A percentile compares a stretch with the other conserved stretches of the same genome.
Conservation (phyloP, 75 land plant species). For the Pinus tabuliformis region DNA sequence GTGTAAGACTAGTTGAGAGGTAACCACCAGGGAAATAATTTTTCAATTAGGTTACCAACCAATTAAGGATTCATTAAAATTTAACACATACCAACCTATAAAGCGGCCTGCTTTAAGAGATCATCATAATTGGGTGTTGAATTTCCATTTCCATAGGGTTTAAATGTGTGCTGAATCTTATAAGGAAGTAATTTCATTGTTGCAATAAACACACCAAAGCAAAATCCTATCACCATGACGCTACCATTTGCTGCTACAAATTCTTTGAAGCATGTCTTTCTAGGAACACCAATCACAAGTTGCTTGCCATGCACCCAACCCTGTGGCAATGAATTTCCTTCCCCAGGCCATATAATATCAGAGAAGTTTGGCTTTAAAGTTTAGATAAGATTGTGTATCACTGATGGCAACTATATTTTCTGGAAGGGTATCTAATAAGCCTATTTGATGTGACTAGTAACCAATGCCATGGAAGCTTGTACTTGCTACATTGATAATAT, state of each 20-base stretch:
- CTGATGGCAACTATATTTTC: conserved; percentile 24
- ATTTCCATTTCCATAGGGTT: conserved; percentile 38
- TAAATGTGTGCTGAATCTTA: conserved; percentile 38
- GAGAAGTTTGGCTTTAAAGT: conserved; percentile 10
- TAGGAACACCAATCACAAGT: conserved; percentile 62
- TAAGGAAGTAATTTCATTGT: conserved; percentile 44
- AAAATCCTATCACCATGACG: conserved; percentile 38
- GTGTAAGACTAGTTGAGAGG: not conserved
- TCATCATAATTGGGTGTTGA: conserved; percentile 58
- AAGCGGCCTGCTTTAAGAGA: conserved; percentile 29
- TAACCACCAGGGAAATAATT: not conserved
- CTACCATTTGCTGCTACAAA: conserved; percentile 30
- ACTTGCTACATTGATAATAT: conserved; percentile 20
- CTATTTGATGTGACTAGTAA: conserved; percentile 31
- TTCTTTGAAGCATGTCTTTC: conserved; percentile 43
- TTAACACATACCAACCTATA: conserved; percentile 34
- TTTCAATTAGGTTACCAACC: not conserved
- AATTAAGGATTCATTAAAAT: conserved; percentile 7
- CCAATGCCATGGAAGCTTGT: conserved; percentile 20
- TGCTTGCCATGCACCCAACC: conserved; percentile 70
- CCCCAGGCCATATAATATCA: conserved; percentile 43
- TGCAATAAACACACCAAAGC: conserved; percentile 63
- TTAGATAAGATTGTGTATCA: conserved; percentile 20
- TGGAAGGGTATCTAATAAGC: conserved; percentile 17
- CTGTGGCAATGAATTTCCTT: conserved; percentile 28